phyloP scores from a whole-genome alignment of 257 asterid genomes.

The Primulina huaijiensis region DNA sequence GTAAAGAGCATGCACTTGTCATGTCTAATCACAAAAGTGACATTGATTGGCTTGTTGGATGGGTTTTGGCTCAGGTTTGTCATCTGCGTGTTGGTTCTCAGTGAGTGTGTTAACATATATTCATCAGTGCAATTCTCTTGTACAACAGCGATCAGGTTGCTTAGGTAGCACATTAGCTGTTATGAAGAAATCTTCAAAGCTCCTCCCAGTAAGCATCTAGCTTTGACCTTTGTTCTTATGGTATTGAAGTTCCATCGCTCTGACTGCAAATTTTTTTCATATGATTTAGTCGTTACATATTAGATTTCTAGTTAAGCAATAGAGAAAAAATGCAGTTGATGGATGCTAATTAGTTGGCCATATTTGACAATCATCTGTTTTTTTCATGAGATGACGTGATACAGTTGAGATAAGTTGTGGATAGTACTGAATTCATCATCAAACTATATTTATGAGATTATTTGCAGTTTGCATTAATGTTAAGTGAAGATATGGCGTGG shows the following conservation, averaged over 20 bases:
- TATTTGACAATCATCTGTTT: not conserved
- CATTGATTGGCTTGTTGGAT: conserved; percentile 99
- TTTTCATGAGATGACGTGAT: not conserved
- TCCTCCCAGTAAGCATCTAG: conserved; percentile 80
- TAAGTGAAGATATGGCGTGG: not conserved
- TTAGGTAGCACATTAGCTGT: conserved; percentile 95
- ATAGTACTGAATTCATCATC: conserved; percentile 8
- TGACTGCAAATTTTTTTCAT: conserved; percentile 5
- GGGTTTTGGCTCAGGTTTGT: conserved; percentile 92
- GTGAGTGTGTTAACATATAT: conserved; percentile 8
- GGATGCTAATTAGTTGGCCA: not conserved
- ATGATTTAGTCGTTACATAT: not conserved
- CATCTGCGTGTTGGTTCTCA: conserved; percentile 21
- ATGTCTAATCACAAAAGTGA: conserved; percentile 84
- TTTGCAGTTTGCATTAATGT: not conserved
- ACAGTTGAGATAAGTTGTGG: not conserved
- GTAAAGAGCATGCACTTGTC: conserved; percentile 91
- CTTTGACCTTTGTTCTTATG: conserved; percentile 11
- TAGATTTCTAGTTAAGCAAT: not conserved
- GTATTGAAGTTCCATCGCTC: conserved; percentile 3
- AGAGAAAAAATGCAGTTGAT: not conserved
- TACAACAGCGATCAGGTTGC: conserved; percentile 84
- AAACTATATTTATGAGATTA: not conserved
- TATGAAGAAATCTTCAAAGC: conserved; percentile 90
- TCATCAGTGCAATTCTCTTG: not conserved